phyloP scores from a whole-genome alignment of 176 grass and related monocot genomes.

The Luzula sylvatica region DNA sequence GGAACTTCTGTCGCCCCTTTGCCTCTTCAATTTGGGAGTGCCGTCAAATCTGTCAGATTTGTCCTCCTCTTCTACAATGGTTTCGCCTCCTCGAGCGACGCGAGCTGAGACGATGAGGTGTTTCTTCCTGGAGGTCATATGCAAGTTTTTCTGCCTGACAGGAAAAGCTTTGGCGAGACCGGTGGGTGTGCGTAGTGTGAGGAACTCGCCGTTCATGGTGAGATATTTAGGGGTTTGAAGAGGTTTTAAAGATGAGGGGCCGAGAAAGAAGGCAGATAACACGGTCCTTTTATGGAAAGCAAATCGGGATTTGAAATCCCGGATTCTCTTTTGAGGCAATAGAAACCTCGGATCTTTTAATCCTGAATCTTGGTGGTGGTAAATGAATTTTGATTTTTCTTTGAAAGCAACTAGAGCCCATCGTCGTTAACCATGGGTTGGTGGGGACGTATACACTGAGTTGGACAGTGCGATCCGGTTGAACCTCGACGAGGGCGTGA shows the following conservation, averaged over 20 bases:
- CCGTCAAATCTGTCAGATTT: conserved; percentile 11
- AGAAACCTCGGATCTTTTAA: too few relatives aligned
- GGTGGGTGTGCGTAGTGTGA: conserved; percentile 9
- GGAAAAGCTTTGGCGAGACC: conserved; percentile 43
- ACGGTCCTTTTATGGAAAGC: too few relatives aligned
- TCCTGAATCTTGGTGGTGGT: too few relatives aligned
- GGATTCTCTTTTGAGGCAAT: too few relatives aligned
- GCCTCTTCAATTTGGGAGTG: conserved; percentile 16
- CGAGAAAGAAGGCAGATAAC: too few relatives aligned
- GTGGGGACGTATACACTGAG: too few relatives aligned
- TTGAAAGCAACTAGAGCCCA: too few relatives aligned
- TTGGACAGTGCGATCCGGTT: too few relatives aligned
- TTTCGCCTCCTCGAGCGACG: conserved; percentile 23
- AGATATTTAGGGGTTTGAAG: conserved; percentile 11
- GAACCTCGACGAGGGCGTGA: too few relatives aligned
- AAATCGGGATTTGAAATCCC: too few relatives aligned
- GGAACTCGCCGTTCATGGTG: conserved; percentile 4
- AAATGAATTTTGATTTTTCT: too few relatives aligned
- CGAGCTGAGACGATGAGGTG: conserved; percentile 12
- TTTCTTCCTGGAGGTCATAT: conserved; percentile 18
- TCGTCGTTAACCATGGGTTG: too few relatives aligned
- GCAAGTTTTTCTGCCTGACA: conserved; percentile 27
- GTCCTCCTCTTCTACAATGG: conserved; percentile 20
- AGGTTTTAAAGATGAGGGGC: neutral
- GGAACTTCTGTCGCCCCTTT: conserved; percentile 14